Base-by-base conservation (phyloP, 495 filamentous ascomycete genomes). In the Podospora comata region DNA sequence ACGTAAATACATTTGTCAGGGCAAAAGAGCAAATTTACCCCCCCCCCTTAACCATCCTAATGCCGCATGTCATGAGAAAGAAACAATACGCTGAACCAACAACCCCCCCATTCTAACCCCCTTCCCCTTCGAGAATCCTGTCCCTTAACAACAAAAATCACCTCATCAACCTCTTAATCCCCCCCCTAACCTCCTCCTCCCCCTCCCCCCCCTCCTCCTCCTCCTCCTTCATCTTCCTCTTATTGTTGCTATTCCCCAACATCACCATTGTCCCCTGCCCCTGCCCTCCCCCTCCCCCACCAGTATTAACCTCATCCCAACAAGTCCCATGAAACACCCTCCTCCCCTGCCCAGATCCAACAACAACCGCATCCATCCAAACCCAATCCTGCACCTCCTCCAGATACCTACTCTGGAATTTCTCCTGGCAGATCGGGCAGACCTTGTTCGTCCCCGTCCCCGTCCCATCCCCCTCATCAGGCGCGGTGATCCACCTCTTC, bases 311-410 rank as follows among this genome's bases (percentile, higher is more conserved):
- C 76, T 88, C 91, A 67, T 84, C 90, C 75, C 94, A 90, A 71
- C 96, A 98, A 65, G 86, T 95, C 23, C 91, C 93, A 79, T 99
- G 95, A 66, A 91, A 97, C 18, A 96, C 88, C 68, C 91, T 87
- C 62, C 81, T 85, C n/a, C 89, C 91, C 53, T 5, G 7, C 39
- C 39, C 39, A 6, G 2, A 13, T 11, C 39, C 39, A 9, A 94
- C 85, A 72, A 88, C 86, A 61, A 91, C 81, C 0, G 95, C 91
- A 78, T 99, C 94, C 81, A 91, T 91, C 92, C 96, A 99, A 34
- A 99, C 96, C 84, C 93, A 97, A 68, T 98, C 93, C 76, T 97
- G 92, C 20, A 88, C 91, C 68, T 95, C 92, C 70, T 97, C 92
- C 19, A 92, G 89, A 91, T 92, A 98, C 48, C 83, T 83, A 68